Conservation (phyloP, 768 basidiomycete genomes). For the Collybia mongolica region DNA sequence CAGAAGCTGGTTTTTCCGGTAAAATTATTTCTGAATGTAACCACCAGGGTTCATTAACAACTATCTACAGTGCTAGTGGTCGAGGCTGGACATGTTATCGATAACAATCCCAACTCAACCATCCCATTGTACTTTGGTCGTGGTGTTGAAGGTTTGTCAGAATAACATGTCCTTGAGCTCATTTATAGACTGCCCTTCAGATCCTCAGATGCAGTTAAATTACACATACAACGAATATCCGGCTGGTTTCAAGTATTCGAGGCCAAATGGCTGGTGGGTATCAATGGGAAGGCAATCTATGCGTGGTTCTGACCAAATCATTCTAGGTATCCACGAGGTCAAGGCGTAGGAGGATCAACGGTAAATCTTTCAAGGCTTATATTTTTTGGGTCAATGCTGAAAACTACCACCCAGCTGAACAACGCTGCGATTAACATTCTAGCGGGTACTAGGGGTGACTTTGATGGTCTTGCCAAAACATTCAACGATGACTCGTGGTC, state of each 20-base stretch:
- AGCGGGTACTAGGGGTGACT: slow-evolving; percentile 20
- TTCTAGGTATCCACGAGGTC: slow-evolving; percentile 27
- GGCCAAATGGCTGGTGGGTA: slow-evolving; percentile 19
- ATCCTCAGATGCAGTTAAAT: slow-evolving; percentile 23
- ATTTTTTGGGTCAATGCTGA: not conserved
- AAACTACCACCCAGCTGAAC: slow-evolving; percentile 17
- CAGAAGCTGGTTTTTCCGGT: slow-evolving; percentile 1
- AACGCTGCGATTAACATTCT: slow-evolving; percentile 30
- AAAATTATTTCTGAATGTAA: not conserved
- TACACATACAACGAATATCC: slow-evolving; percentile 28
- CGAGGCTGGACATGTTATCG: slow-evolving; percentile 26
- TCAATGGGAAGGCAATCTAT: not conserved
- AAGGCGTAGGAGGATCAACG: slow-evolving; percentile 28
- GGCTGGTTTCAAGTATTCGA: slow-evolving; percentile 12
- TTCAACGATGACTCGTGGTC: slow-evolving; percentile 28
- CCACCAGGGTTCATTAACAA: not conserved
- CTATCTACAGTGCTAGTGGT: slow-evolving; percentile 21
- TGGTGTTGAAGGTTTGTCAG: slow-evolving; percentile 20
- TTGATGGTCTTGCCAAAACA: slow-evolving; percentile 20
- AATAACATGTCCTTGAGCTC: not conserved
- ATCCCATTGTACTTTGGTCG: slow-evolving; percentile 23
- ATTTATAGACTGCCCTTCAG: slow-evolving; percentile 8
- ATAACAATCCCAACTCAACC: slow-evolving; percentile 22
- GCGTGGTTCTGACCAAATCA: not conserved
- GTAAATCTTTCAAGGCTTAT: slow-evolving; percentile 9